Conservation (phyloP, 139 green algal species). For the Microglena sp. region DNA sequence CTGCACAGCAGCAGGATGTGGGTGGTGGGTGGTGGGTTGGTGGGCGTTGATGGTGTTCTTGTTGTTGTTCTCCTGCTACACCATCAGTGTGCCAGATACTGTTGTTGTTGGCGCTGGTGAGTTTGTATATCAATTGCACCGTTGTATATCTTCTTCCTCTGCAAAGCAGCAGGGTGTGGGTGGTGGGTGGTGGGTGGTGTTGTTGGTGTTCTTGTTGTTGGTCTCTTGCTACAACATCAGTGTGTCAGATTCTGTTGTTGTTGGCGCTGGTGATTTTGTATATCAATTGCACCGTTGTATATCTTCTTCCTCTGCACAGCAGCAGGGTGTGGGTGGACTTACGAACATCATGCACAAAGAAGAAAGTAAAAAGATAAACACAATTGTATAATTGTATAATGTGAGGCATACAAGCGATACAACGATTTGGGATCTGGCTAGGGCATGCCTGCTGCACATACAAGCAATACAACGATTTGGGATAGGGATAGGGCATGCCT, state of each 20-base stretch:
- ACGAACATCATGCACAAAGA: no score
- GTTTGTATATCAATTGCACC: neutral
- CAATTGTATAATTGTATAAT: no score
- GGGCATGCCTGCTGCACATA: no score
- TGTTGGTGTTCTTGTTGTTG: neutral
- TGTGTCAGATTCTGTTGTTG: neutral
- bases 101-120: neutral
- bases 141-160: conserved; percentile 27
- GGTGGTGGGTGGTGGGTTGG: neutral
- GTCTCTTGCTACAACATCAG: neutral
- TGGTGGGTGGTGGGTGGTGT: neutral
- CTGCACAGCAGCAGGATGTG: no score
- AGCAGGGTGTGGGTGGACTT: no score
- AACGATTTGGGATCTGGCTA: no score
- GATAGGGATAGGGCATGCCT: no score
- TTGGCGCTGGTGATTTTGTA: neutral
- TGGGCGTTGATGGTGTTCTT: neutral
- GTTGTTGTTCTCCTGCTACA: neutral
- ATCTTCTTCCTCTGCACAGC: no score
- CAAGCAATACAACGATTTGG: no score
- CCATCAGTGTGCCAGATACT: neutral
- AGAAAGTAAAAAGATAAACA: no score
- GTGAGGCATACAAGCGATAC: no score
- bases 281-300: neutral
- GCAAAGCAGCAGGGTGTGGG: no score